These are phyloP conservation scores for Pyrenula aspistea DNA, from an alignment of 495 filamentous ascomycete genomes.

Conservation along the genomic window DNA sequence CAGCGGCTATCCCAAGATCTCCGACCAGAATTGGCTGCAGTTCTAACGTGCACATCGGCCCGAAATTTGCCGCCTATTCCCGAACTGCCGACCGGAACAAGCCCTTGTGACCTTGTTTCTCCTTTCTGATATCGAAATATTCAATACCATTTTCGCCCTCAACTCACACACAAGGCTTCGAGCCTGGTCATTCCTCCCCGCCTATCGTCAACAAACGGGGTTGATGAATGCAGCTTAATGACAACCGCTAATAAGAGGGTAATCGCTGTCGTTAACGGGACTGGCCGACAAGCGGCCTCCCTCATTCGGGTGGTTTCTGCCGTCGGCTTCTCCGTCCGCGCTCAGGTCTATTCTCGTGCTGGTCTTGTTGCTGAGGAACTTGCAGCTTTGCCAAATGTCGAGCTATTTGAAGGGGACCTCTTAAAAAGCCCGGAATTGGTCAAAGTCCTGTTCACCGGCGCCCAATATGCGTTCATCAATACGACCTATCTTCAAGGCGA, in stretches of 20 bases:
- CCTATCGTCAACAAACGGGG: background rate
- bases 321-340: constrained; percentile 80
- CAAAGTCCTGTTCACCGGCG: constrained; percentile 64
- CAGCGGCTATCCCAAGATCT: too few relatives aligned
- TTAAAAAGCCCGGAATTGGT: constrained; percentile 59
- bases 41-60: background rate
- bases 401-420: constrained; percentile 69
- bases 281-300: constrained; percentile 85
- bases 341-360: constrained; percentile 73
- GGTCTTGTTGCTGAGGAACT: constrained; percentile 79
- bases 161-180: background rate
- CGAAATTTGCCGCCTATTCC: background rate
- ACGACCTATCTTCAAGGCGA: constrained; percentile 91
- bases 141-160: background rate
- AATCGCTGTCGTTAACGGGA: constrained; percentile 85
- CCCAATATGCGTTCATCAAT: constrained; percentile 90
- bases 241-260: constrained; percentile 46
- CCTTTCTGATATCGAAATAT: background rate
- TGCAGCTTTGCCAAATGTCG: constrained; percentile 67
- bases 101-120: background rate
- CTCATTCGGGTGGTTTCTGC: constrained; percentile 86
- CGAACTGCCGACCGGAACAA: background rate
- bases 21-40: too few relatives aligned
- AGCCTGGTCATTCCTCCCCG: constrained; percentile 1
- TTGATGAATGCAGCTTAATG: constrained; percentile 17